phyloP scores from a whole-genome alignment of 768 basidiomycete species.

The Boletus rufocinnamomeus region DNA sequence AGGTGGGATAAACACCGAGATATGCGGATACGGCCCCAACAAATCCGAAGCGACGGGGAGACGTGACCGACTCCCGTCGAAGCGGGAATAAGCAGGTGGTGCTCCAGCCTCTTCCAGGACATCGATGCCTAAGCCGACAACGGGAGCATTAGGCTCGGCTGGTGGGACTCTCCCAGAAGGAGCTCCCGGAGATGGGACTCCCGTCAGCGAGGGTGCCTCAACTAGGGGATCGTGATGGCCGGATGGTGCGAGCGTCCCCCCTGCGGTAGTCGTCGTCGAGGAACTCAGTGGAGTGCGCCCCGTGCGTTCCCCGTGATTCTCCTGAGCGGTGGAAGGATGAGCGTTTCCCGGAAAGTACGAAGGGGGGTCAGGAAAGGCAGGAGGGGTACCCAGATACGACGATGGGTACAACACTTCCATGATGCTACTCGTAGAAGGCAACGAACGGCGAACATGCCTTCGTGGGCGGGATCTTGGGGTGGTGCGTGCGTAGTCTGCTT shows the following conservation, averaged over 20 bases:
- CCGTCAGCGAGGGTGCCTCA: constrained; percentile 15
- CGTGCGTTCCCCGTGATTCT: not conserved
- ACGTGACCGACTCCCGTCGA: constrained; percentile 22
- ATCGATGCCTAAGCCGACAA: constrained; percentile 7
- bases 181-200: constrained; percentile 12
- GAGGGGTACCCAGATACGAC: constrained; percentile 17
- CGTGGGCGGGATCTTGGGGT: constrained; percentile 8
- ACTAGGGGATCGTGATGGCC: constrained; percentile 1
- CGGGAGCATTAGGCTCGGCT: constrained; percentile 1
- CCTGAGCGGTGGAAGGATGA: not conserved
- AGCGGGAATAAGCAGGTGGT: constrained; percentile 28
- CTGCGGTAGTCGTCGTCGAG: not conserved
- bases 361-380: constrained; percentile 21
- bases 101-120: constrained; percentile 5
- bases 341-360: constrained; percentile 16
- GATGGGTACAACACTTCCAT: constrained; percentile 29
- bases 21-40: constrained; percentile 27
- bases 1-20: constrained; percentile 8
- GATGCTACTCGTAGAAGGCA: constrained; percentile 26
- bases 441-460: constrained; percentile 3
- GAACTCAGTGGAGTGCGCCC: not conserved
- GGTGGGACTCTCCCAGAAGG: constrained; percentile 1
- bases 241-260: not conserved
- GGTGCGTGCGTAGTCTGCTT: not conserved
- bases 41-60: constrained; percentile 13